Evolutionary conservation across 1,139 yeast species (phyloP), one percentile per base, ranked within the genome.

Genomic region (Suhomyces panamericanus): DNA sequence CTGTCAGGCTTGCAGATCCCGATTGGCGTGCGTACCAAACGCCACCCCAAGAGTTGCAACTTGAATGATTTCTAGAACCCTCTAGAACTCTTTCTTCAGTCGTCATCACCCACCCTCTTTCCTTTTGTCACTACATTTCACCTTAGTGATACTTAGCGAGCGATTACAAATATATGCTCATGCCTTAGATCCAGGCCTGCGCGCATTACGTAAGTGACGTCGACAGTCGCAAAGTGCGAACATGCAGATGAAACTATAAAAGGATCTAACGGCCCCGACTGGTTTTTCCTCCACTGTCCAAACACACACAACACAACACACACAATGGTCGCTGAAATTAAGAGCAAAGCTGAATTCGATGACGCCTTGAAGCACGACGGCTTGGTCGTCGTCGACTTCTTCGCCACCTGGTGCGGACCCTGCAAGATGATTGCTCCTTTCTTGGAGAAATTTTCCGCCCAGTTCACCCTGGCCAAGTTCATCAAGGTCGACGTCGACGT

Each of bases 321-420:
- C 36, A 69, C 49, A 62, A 75, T 74, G 80, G 75, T 70, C 51
- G 56, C 64, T 38, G 49, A 55, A 49, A 55, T 85, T 49, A 56
- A 67, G 35, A 62, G 80, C 49, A 70, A 70, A 51, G 77, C 77
- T 51, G 89, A 87, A 64, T 87, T 87, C 75, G 68, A 77, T 43
- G 69, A 74, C 48, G 85, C 82, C 53, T 74, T 85, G 57, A 55
- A 69, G 44, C 64, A 74, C 62, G 69, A 73, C 52, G 78, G 85
- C 49, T 69, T 85, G 64, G 81, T 87, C 54, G 95, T 87, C 32
- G 85, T 88, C 50, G 96, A 89, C 66, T 89, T 87, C 66, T 85
- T 78, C 60, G 96, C 96, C 43, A 80, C 85, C 42, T 89, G 96
- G 96, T 89, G 96, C 70, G 96, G 93, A 44, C 96, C 96, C 35